Evolutionary conservation across 768 basidiomycete genomes (phyloP).

Genomic region (Boletus rubroflammeus): DNA sequence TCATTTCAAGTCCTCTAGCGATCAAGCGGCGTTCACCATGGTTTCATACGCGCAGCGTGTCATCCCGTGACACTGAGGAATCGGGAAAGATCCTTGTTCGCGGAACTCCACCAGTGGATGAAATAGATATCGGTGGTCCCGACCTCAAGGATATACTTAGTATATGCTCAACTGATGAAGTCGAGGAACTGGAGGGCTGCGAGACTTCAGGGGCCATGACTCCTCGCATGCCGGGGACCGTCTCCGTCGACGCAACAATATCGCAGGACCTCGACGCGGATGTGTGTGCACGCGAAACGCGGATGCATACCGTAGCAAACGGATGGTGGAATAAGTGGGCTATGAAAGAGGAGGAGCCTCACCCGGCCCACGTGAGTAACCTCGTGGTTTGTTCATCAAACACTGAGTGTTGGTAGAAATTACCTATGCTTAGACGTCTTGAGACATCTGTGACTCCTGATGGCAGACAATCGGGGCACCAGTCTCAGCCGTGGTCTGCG

Average conservation of each 20-base stretch:
- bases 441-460: slow-evolving; percentile 48
- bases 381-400: slow-evolving; percentile 8
- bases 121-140: slow-evolving; percentile 28
- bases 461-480: slow-evolving; percentile 36
- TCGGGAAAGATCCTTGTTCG: slow-evolving; percentile 25
- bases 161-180: slow-evolving; percentile 44
- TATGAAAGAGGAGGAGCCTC: slow-evolving; percentile 25
- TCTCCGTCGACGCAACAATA: slow-evolving; percentile 16
- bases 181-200: slow-evolving; percentile 34
- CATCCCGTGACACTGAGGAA: neutral
- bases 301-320: slow-evolving; percentile 38
- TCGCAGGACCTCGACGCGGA: slow-evolving; percentile 28
- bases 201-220: slow-evolving; percentile 29
- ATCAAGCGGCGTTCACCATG: slow-evolving; percentile 18
- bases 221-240: slow-evolving; percentile 35
- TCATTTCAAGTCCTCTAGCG: slow-evolving; percentile 33
- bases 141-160: slow-evolving; percentile 46
- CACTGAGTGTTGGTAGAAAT: slow-evolving; percentile 25
- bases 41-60: slow-evolving; percentile 1
- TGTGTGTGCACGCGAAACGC: slow-evolving; percentile 26
- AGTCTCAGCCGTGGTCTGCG: slow-evolving; percentile 25
- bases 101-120: slow-evolving; percentile 26
- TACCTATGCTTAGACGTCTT: slow-evolving; percentile 37
- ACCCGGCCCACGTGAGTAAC: slow-evolving; percentile 16
- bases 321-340: slow-evolving; percentile 57